phyloP scores from a whole-genome alignment of 2,329 filamentous ascomycete species.

The Dichotomopilus funicola region DNA sequence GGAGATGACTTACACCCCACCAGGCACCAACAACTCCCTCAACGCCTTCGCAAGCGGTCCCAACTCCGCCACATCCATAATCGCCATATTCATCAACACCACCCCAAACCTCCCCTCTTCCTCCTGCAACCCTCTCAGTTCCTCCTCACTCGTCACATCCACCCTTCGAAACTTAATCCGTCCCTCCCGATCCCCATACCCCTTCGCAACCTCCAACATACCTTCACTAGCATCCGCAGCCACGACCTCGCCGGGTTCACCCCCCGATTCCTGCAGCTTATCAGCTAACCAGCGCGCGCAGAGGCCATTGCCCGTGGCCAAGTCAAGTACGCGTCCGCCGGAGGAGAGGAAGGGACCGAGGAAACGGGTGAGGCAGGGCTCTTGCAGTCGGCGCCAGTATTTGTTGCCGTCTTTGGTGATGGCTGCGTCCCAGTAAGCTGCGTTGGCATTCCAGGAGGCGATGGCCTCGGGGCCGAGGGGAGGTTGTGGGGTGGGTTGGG shows the following conservation, averaged over 20 bases:
- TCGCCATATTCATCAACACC: slow-evolving; percentile 42
- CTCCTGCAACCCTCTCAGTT: slow-evolving; percentile 27
- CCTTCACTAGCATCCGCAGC: slow-evolving; percentile 39
- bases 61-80: slow-evolving; percentile 42
- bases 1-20: slow-evolving; percentile 33
- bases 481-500: background rate
- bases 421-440: slow-evolving; percentile 36
- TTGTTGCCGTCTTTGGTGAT: slow-evolving; percentile 38
- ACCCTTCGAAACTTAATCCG: slow-evolving; percentile 30
- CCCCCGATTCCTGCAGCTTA: slow-evolving; percentile 26
- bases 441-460: slow-evolving; percentile 36
- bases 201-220: slow-evolving; percentile 36
- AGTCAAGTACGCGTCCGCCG: slow-evolving; percentile 34
- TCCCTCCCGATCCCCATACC: slow-evolving; percentile 15
- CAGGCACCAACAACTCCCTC: slow-evolving; percentile 34
- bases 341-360: slow-evolving; percentile 20
- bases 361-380: slow-evolving; percentile 35
- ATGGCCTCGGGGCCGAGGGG: slow-evolving; percentile 20
- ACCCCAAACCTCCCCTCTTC: slow-evolving; percentile 32
- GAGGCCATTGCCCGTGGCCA: slow-evolving; percentile 46
- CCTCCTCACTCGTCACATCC: slow-evolving; percentile 33
- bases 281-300: slow-evolving; percentile 38
- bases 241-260: slow-evolving; percentile 22
- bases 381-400: slow-evolving; percentile 38
- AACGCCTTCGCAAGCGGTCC: slow-evolving; percentile 37